These are phyloP conservation scores for Naganishia albida DNA, from an alignment of 1,284 basidiomycete genomes.

Conservation along the genomic window DNA sequence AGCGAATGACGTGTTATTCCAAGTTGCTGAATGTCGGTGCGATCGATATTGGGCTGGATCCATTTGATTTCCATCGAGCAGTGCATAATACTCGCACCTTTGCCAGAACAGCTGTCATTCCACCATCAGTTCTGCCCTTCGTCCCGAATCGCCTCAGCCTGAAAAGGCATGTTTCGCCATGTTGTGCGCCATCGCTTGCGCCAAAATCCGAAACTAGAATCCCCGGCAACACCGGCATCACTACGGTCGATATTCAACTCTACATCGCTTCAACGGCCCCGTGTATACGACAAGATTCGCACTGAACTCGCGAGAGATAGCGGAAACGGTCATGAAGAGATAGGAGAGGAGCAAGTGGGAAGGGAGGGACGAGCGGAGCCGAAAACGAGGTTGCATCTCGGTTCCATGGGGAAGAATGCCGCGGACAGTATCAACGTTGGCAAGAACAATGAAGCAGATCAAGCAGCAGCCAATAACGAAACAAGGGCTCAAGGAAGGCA, in stretches of 20 bases:
- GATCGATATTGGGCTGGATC: no score
- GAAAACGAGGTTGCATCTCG: constrained; percentile 3
- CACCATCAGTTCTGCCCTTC: no score
- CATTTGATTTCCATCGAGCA: no score
- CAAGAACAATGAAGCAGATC: not conserved
- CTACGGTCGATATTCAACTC: not conserved
- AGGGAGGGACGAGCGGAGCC: not conserved
- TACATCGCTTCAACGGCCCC: not conserved
- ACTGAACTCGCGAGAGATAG: not conserved
- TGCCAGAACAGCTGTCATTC: no score
- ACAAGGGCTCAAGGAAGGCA: no score
- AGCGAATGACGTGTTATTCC: no score
- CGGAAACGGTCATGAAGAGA: not conserved
- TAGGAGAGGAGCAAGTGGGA: not conserved
- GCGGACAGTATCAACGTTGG: not conserved
- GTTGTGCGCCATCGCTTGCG: constrained; percentile 29
- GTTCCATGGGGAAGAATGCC: not conserved
- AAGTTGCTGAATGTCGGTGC: no score
- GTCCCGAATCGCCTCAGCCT: no score
- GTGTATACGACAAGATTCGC: constrained; percentile 24
- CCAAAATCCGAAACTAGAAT: not conserved
- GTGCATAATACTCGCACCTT: no score
- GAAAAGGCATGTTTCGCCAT: constrained; percentile 25
- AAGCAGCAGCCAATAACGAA: not conserved
- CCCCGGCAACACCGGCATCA: not conserved